A percentile compares a stretch with the other conserved stretches of the same genome.
Evolutionary conservation across 768 basidiomycete genomes (phyloP).

Genomic region (Lactifluus volemus): DNA sequence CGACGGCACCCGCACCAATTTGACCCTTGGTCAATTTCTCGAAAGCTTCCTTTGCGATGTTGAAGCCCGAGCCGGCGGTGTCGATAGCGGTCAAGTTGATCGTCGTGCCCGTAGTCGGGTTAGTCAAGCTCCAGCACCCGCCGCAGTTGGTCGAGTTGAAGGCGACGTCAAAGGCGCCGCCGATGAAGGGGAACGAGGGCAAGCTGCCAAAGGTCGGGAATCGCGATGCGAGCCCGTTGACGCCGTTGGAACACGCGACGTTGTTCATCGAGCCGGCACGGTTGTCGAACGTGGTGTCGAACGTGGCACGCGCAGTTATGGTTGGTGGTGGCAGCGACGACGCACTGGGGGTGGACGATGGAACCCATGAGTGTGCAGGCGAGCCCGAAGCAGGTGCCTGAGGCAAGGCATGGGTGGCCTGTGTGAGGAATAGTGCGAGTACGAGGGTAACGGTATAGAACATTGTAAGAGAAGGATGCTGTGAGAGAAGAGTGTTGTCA

Average conservation of each 20-base stretch:
- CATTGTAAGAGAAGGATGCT: background rate
- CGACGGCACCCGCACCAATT: too few relatives aligned
- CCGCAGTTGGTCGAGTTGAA: too few relatives aligned
- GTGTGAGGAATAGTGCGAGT: background rate
- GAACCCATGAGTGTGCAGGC: too few relatives aligned
- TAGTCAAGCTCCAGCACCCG: too few relatives aligned
- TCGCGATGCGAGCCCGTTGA: slow-evolving; percentile 39
- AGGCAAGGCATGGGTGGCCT: background rate
- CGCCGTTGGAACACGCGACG: slow-evolving; percentile 45
- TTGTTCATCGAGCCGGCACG: slow-evolving; percentile 30
- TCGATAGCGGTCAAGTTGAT: too few relatives aligned
- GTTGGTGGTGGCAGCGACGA: background rate
- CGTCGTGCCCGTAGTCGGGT: too few relatives aligned
- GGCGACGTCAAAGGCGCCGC: slow-evolving; percentile 41
- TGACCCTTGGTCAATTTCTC: too few relatives aligned
- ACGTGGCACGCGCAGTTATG: slow-evolving; percentile 22
- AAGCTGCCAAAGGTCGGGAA: slow-evolving; percentile 44
- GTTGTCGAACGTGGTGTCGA: slow-evolving; percentile 45
- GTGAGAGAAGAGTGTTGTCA: background rate
- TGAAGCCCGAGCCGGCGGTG: too few relatives aligned
- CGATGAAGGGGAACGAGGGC: slow-evolving; percentile 53
- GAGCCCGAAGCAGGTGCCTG: background rate
- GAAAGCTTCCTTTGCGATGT: too few relatives aligned
- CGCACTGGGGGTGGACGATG: background rate
- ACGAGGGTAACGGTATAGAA: background rate